Evolutionary conservation across 139 green algal genomes (phyloP).

Genomic region (Ulvella scutata): DNA sequence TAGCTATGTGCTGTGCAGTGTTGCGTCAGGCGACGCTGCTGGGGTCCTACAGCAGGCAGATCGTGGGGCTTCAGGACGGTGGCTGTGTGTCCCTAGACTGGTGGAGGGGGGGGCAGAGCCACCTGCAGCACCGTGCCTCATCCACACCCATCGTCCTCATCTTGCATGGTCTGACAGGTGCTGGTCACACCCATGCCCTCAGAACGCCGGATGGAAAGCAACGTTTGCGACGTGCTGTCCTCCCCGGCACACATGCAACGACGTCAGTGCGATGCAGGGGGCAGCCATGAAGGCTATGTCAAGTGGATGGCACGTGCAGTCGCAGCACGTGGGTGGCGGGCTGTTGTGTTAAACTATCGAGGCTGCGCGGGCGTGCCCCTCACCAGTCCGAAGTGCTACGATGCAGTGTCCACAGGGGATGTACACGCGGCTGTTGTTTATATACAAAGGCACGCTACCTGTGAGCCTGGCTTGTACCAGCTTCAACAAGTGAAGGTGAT

Average conservation of each 20-base stretch:
- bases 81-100: constrained; percentile 49
- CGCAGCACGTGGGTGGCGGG: constrained; percentile 22
- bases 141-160: constrained; percentile 33
- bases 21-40: constrained; percentile 7
- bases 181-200: background rate
- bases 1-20: constrained; percentile 5
- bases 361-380: constrained; percentile 49
- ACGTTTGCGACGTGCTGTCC: background rate
- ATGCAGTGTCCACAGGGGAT: constrained; percentile 31
- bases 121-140: background rate
- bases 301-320: constrained; percentile 40
- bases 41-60: constrained; percentile 26
- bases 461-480: background rate
- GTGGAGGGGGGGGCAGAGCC: constrained; percentile 27
- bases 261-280: constrained; percentile 16
- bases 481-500: constrained; percentile 7
- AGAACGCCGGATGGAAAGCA: background rate
- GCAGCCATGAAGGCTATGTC: constrained; percentile 51
- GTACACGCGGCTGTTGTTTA: constrained; percentile 22
- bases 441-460: constrained; percentile 15
- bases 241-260: background rate
- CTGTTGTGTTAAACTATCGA: constrained; percentile 44
- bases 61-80: constrained; percentile 27
- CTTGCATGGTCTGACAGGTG: constrained; percentile 41
- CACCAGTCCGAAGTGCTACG: constrained; percentile 31